A percentile compares a stretch with the other conserved stretches of the same genome.
Conservation (phyloP, 2,329 filamentous ascomycete species). For the Davidsoniella australis region DNA sequence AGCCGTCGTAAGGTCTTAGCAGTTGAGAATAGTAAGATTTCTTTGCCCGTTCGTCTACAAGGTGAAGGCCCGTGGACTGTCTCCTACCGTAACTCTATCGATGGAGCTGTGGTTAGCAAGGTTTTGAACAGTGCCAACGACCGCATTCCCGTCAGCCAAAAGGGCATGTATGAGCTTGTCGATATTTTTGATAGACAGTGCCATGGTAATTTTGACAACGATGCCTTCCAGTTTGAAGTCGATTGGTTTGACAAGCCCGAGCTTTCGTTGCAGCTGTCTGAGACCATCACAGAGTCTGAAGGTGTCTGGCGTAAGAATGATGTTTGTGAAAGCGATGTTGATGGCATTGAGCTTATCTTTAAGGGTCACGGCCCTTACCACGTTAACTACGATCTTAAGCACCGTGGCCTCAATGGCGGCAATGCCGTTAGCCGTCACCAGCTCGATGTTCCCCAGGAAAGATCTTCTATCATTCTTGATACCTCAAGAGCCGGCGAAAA, state of each 20-base stretch:
- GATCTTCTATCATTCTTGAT: constrained; percentile 70
- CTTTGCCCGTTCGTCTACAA: constrained; percentile 67
- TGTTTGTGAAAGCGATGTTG: constrained; percentile 88
- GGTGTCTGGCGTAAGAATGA: constrained; percentile 54
- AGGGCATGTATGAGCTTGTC: constrained; percentile 65
- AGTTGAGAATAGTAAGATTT: constrained; percentile 56
- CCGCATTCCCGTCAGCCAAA: constrained; percentile 43
- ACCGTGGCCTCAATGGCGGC: constrained; percentile 50
- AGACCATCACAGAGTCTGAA: constrained; percentile 35
- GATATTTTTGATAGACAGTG: constrained; percentile 66
- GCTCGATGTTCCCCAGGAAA: constrained; percentile 59
- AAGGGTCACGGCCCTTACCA: constrained; percentile 66
- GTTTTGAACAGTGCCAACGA: constrained; percentile 46
- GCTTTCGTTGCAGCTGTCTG: constrained; percentile 48
- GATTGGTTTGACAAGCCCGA: constrained; percentile 72
- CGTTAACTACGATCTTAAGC: constrained; percentile 63
- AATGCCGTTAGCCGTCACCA: constrained; percentile 49
- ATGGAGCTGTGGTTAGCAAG: constrained; percentile 23
- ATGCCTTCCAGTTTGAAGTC: constrained; percentile 60
- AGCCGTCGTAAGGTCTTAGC: constrained; percentile 58
- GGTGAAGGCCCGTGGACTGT: constrained; percentile 76
- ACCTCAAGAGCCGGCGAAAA: constrained; percentile 69
- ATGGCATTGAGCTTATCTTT: constrained; percentile 67
- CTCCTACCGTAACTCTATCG: constrained; percentile 47
- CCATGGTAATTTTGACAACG: constrained; percentile 59